A percentile compares a stretch with the other conserved stretches of the same genome.
phyloP scores from a whole-genome alignment of 1,139 yeast species.

The Suhomyces terraborum region DNA sequence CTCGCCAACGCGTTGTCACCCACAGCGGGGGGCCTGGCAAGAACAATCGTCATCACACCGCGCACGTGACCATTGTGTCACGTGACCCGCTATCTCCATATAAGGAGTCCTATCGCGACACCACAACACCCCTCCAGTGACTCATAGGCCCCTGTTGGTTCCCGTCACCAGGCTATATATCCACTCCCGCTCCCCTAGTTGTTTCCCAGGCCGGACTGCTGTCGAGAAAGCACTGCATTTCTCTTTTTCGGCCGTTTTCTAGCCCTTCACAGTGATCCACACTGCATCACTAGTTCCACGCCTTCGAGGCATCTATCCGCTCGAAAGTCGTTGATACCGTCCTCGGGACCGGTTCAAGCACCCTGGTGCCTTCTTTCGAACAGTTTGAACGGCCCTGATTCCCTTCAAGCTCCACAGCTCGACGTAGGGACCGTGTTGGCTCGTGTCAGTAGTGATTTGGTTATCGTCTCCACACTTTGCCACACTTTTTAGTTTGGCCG shows the following conservation, averaged over 20 bases:
- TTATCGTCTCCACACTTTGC: slow-evolving; percentile 2
- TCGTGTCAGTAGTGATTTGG: neutral
- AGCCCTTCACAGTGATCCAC: neutral
- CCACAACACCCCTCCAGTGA: slow-evolving; percentile 1
- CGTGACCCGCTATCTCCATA: neutral
- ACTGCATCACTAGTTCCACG: neutral
- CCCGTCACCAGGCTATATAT: neutral
- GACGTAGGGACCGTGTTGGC: neutral
- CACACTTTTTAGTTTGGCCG: neutral
- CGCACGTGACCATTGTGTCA: neutral
- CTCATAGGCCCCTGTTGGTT: neutral
- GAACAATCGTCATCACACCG: neutral
- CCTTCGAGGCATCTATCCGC: neutral
- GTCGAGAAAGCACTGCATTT: neutral
- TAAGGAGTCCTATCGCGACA: slow-evolving; percentile 3
- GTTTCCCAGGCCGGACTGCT: neutral
- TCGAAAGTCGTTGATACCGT: neutral
- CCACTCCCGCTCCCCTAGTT: neutral
- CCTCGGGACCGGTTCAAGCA: too few species aligned
- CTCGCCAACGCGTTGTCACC: slow-evolving; percentile 6
- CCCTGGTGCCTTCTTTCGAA: too few species aligned
- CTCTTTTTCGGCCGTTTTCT: neutral
- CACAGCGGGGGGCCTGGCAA: slow-evolving; percentile 1
- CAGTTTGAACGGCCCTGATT: too few species aligned
- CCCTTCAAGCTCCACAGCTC: too few species aligned